Conservation (phyloP, 352 stramenopile species). For the Phytophthora pistaciae region DNA sequence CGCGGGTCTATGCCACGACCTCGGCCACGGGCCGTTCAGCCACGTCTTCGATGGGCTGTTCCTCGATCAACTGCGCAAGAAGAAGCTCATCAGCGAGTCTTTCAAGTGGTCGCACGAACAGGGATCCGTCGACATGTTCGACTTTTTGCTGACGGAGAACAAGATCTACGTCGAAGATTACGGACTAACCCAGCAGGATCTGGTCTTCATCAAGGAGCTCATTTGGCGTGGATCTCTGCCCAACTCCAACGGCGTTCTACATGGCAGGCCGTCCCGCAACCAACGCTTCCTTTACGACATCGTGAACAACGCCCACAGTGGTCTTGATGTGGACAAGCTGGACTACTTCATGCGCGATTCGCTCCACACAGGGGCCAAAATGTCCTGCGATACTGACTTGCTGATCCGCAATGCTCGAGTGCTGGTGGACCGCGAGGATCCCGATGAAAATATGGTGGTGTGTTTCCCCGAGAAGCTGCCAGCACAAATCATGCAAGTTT, state of each 20-base stretch:
- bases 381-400: conserved; percentile 76
- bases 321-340: conserved; percentile 92
- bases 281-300: conserved; percentile 90
- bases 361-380: conserved; percentile 77
- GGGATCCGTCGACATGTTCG: conserved; percentile 81
- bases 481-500: conserved; percentile 88
- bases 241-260: conserved; percentile 35
- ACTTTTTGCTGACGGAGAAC: conserved; percentile 67
- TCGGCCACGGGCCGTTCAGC: conserved; percentile 85
- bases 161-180: conserved; percentile 63
- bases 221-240: conserved; percentile 73
- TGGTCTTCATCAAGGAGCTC: conserved; percentile 84
- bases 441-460: conserved; percentile 56
- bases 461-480: conserved; percentile 92
- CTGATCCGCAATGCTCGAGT: conserved; percentile 83
- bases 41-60: conserved; percentile 86
- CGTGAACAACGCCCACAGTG: conserved; percentile 89
- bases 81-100: conserved; percentile 37
- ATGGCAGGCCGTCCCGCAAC: conserved; percentile 49
- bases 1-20: conserved; percentile 81
- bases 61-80: conserved; percentile 58
- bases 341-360: conserved; percentile 93
- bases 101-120: conserved; percentile 83
- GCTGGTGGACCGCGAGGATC: conserved; percentile 63
- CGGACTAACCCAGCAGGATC: conserved; percentile 57